phyloP scores from a whole-genome alignment of 345 rosid species.

The Kernera saxatilis region DNA sequence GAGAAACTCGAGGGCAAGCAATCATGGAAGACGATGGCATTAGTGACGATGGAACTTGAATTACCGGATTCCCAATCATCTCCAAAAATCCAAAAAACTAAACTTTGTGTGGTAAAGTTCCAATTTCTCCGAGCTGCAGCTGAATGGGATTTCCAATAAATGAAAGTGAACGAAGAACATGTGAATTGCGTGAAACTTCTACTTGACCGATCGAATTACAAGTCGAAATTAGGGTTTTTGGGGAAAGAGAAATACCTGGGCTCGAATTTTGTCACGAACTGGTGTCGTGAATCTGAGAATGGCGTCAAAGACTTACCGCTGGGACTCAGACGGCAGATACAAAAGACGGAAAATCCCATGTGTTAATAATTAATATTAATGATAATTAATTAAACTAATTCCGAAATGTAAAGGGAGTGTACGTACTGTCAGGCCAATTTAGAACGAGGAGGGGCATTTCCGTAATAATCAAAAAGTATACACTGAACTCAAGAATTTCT shows the following conservation, averaged over 20 bases:
- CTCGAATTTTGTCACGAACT: conserved; percentile 11
- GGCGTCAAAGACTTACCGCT: conserved; percentile 8
- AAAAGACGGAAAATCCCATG: conserved; percentile 21
- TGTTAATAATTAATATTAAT: background rate
- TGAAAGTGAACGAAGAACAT: background rate
- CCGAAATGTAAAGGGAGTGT: background rate
- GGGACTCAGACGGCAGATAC: conserved; percentile 7
- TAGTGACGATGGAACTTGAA: conserved; percentile 43
- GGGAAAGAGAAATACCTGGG: conserved; percentile 21
- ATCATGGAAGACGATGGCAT: conserved; percentile 40
- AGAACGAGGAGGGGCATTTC: background rate
- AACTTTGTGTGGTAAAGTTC: conserved; percentile 11
- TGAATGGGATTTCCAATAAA: background rate
- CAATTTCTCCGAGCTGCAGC: conserved; percentile 18
- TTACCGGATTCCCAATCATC: conserved; percentile 48
- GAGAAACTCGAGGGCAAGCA: conserved; percentile 30
- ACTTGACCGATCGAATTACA: background rate
- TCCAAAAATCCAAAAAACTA: conserved; percentile 9
- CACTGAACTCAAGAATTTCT: background rate
- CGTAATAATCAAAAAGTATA: background rate
- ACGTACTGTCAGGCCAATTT: background rate
- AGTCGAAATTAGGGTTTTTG: background rate
- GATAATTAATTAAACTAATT: background rate
- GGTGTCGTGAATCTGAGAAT: conserved; percentile 29
- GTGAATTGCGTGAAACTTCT: conserved; percentile 19